Evolutionary conservation across 1,284 basidiomycete genomes (phyloP), one percentile per base, ranked within the genome.

Genomic region (Trametes hirsuta): DNA sequence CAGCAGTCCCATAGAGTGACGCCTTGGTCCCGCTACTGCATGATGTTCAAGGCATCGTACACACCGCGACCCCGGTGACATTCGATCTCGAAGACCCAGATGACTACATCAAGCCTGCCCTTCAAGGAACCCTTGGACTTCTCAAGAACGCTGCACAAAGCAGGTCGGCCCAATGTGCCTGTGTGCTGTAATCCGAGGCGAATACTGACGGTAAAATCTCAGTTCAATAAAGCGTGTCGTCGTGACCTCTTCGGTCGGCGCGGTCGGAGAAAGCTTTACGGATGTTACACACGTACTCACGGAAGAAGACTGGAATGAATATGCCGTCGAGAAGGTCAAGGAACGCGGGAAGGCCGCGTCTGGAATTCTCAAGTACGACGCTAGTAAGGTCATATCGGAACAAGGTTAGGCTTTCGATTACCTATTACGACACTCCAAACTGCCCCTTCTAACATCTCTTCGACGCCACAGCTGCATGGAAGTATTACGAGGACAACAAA

Each of bases 381-480:
- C 80, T 10, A 83, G 81, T 21, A 92, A 93, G 76, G 84, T 82
- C 2, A 75, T 93, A 2, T 88, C 91, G 2, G 91, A 94, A 69
- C 75, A 42, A 53, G 61, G 61, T 56, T 14, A 12, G 53, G 12
- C 18, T 25, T 11, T 34, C 6, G 4, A 18, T 10, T 18, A 25
- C 10, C 15, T 14, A 3, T 14, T 11, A n/a, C 25, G 18, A 21
- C 8, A n/a, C 22, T 24, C 5, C 9, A 8, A 30, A 30, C 22
- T 15, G 5, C 18, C 18, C 18, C 12, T 2, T 25, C 34, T 4
- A 22, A n/a, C 15, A 30, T 14, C 45, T 25, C 24, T 24, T 21
- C 14, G 15, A 30, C n/a, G 9, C 30, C 36, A 15, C n/a, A 63
- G 66, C 66, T 12, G 64, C 62, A 4, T 73, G 69, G 70, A 66